Base-by-base conservation (phyloP, 1,284 basidiomycete genomes). In the Ustilago curta region DNA sequence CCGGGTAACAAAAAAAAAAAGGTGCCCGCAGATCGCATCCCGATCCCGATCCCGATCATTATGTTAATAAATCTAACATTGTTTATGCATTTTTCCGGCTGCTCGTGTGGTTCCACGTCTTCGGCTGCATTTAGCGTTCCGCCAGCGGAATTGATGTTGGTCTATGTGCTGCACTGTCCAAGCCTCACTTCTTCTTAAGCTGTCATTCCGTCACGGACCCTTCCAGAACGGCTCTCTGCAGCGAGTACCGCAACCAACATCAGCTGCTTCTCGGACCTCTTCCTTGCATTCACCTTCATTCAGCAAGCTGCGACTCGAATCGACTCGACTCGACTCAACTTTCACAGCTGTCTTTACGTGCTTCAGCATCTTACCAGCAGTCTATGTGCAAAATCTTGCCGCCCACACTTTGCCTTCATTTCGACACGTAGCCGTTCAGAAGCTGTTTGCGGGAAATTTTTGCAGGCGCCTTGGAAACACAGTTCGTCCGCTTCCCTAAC, bases 401-500 rank as follows among this genome's bases (percentile, higher is more conserved):
- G 27, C 54, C 44, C 53, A 42, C 51, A 29, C 39, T 23, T 35
- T 9, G 39, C 14, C 54, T 60, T 67, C 64, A 67, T 67, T 60
- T 66, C 29, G 25, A 59, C 64, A 67, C 62, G 62, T 65, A 56
- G 59, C 9, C 45, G 31, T 27, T 27, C n/a, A 5, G 1, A 18
- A 27, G 16, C 29, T 42, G 11, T 45, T 27, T 25, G 18, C 45
- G 9, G 29, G 27, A 48, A 16, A 29, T 1, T 12, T 19, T 18
- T 32, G 14, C n/a, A 19, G 29, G 29, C 27, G 27, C 47, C 31
- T 29, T 19, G 3, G 29, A 3, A 48, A 48, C 27, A 27, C 29
- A 4, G 21, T n/a, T 18, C 18, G n/a, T 29, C 45, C 11, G 35
- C 35, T 16, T 16, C 4, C 47, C 19, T 19, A 7, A 31, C n/a